Base-by-base conservation (phyloP, 148 eudicot genomes). In the Chenopodium album region DNA sequence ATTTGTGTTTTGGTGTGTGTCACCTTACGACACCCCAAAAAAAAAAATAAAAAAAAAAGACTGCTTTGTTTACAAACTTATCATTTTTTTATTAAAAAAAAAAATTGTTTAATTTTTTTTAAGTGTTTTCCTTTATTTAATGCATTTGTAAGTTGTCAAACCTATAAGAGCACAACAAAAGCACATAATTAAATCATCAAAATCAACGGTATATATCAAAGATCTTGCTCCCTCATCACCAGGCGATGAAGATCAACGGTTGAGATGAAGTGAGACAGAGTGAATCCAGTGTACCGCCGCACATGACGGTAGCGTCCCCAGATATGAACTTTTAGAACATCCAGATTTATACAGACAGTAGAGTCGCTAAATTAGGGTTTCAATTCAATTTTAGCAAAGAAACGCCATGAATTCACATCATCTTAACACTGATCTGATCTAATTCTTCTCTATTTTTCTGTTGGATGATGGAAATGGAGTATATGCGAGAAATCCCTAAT, bases 401-500 rank as follows among this genome's bases (percentile, higher is more conserved):
- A 5, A 4, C 44, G 22, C 62, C 59, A 69, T 50, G 65, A 72
- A 84, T 37, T 77, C 47, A 70, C 32, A 76, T 59, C 26, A 14
- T 29, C 12, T 54, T 46, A 52, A 34, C 7, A 9, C 37, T 67
- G 5, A 60, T 64, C 79, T 76, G 50, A 78, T 78, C 56, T 73
- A 22, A 75, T 23, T 4, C 56, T 32, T 47, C 2, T 74, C 22
- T 19, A 19, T 17, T 56, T 56, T 48, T 72, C 31, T 73, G 13
- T 77, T 34, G 76, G 81, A 73, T 82, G 75, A 79, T 80, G 86
- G 86, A 82, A 81, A 90, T 90, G 92, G 90, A 90, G 80, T 87
- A 78, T 79, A 37, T 72, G 32, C 80, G 85, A 79, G 90, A 90
- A 83, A 80, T 83, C 63, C 87, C 87, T 16, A 80, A 79, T 68